Conservation (phyloP, 148 eudicot species). For the Cornus kousa region DNA sequence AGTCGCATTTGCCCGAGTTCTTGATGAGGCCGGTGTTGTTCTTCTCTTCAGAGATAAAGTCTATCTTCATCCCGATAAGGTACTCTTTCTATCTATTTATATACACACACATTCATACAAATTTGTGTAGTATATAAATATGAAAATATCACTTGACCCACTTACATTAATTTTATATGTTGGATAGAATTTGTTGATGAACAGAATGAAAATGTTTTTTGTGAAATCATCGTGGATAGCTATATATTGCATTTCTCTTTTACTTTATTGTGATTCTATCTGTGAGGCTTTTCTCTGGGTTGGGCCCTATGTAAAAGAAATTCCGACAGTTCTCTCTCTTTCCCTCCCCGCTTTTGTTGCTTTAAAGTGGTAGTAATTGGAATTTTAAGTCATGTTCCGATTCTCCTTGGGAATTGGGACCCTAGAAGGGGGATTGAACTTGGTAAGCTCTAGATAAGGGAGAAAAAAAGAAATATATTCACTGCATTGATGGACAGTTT, state of each 20-base stretch:
- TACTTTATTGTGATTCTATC: background rate
- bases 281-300: background rate
- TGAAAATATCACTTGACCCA: background rate
- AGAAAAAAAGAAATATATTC: too few species aligned
- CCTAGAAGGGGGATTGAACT: too few species aligned
- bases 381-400: too few species aligned
- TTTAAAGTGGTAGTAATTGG: background rate
- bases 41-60: slow-evolving; percentile 77
- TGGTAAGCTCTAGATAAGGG: too few species aligned
- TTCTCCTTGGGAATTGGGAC: too few species aligned
- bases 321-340: background rate
- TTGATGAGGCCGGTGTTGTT: slow-evolving; percentile 93
- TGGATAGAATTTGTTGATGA: background rate
- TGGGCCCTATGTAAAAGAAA: background rate
- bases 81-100: background rate
- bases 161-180: background rate
- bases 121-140: too few species aligned
- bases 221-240: background rate
- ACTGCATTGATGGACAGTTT: too few species aligned
- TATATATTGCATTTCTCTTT: background rate
- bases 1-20: slow-evolving; percentile 49
- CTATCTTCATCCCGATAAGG: slow-evolving; percentile 91
- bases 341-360: too few species aligned
- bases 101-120: too few species aligned
- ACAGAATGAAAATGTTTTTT: too few species aligned